phyloP scores from a whole-genome alignment of 306 rosid genomes.

The Abrus pulchellus region DNA sequence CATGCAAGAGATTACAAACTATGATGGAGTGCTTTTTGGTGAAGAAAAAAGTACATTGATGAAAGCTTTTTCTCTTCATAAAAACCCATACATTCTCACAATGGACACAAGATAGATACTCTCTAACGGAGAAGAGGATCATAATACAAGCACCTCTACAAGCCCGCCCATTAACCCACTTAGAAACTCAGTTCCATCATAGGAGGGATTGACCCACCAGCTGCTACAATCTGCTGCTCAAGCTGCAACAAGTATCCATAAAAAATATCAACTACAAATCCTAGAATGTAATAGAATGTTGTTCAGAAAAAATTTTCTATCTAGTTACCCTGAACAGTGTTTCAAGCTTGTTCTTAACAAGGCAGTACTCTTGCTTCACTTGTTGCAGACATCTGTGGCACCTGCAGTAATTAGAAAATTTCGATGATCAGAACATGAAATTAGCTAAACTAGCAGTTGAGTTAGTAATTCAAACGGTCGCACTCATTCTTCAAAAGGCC shows the following conservation, averaged over 20 bases:
- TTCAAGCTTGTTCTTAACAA: conserved; percentile 91
- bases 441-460: conserved; percentile 6
- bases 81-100: conserved; percentile 65
- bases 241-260: conserved; percentile 67
- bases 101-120: conserved; percentile 52
- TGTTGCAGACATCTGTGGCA: conserved; percentile 87
- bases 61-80: conserved; percentile 48
- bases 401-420: conserved; percentile 58
- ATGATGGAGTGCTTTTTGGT: conserved; percentile 41
- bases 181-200: conserved; percentile 63
- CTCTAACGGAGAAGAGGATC: conserved; percentile 51
- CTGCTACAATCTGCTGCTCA: conserved; percentile 90
- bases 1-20: conserved; percentile 47
- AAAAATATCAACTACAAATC: conserved; percentile 10
- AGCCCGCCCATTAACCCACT: conserved; percentile 53
- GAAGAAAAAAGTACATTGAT: conserved; percentile 40
- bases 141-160: conserved; percentile 59
- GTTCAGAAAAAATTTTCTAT: conserved; percentile 5
- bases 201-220: conserved; percentile 97
- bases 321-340: conserved; percentile 73
- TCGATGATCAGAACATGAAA: conserved; percentile 30
- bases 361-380: conserved; percentile 83
- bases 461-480: neutral
- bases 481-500: neutral
- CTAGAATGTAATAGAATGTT: conserved; percentile 4